Base-by-base conservation (phyloP, 768 basidiomycete species). In the Termitomyces sp. region DNA sequence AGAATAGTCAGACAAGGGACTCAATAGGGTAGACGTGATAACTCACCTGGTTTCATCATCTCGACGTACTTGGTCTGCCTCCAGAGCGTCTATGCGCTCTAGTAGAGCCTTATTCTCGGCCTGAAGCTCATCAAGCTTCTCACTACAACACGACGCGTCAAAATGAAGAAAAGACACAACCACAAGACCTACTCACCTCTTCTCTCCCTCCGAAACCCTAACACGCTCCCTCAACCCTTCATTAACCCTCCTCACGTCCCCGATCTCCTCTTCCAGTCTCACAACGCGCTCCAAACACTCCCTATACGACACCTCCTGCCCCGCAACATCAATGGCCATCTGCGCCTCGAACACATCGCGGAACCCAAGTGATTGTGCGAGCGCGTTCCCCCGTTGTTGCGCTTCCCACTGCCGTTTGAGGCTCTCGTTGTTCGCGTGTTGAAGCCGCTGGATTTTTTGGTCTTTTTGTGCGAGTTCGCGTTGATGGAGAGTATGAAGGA, bases 301-400 rank as follows among this genome's bases (percentile, higher is more conserved):
- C 57, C 70, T 71, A 58, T 77, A 81, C 4, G 75, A 62, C 0
- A 72, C 54, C 5, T 73, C 73, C 22, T 71, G 59, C 42, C 76
- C 77, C 3, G 75, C 67, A 2, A 74, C 72, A 39, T 79, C 76
- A 35, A 83, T n/a, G n/a, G 70, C 69, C 5, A 74, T 68, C 55
- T 81, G 77, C 0, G 81, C 79, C 33, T 82, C 81, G 9, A 69
- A 70, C 3, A 81, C 65, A 51, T 77, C 72, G 4, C 68, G 62
- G 62, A 81, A 84, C 0, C 82, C 83, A 44, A 86, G 73, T 1
- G 69, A 70, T 4, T 67, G 63, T 0, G 80, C 81, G 1, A 84
- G 71, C 16, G 73, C 70, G 16, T 75, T 66, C 0, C 71, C 74
- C 1, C 78, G 73, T 13, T 79, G 72, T 9, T 71, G 60, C 1